These are phyloP conservation scores for Tricholoma bakamatsutake DNA, from an alignment of 768 basidiomycete species.

Conservation along the genomic window DNA sequence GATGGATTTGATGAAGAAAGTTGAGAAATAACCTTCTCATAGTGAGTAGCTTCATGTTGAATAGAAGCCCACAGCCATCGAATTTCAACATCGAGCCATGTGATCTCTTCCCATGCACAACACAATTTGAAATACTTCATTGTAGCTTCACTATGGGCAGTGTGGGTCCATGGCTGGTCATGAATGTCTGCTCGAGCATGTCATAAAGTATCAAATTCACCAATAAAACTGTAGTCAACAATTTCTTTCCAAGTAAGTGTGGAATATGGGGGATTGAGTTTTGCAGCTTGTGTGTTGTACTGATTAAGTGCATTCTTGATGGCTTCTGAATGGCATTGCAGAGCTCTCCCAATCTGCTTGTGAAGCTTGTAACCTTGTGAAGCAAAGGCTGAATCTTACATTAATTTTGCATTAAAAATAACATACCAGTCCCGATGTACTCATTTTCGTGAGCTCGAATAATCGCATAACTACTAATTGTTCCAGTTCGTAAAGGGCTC, in stretches of 20 bases:
- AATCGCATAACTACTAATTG: slow-evolving; percentile 8
- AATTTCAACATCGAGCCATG: slow-evolving; percentile 19
- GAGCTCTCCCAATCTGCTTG: not conserved
- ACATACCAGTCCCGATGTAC: slow-evolving; percentile 19
- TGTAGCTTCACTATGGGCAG: slow-evolving; percentile 10
- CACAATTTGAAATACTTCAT: slow-evolving; percentile 15
- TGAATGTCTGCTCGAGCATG: slow-evolving; percentile 12
- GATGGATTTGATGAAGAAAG: not conserved
- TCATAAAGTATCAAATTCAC: slow-evolving; percentile 15
- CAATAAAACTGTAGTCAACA: slow-evolving; percentile 10
- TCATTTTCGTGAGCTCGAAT: slow-evolving; percentile 18
- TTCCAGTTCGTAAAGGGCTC: slow-evolving; percentile 11
- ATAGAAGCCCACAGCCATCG: slow-evolving; percentile 14
- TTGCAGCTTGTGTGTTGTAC: slow-evolving; percentile 13
- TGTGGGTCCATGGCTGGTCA: slow-evolving; percentile 14
- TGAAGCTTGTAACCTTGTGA: not conserved
- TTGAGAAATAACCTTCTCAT: not conserved
- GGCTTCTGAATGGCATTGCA: not conserved
- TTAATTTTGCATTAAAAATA: not conserved
- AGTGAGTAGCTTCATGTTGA: not conserved
- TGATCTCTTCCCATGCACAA: slow-evolving; percentile 20
- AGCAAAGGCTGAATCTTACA: not conserved
- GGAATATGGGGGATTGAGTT: slow-evolving; percentile 12
- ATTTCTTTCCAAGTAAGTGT: slow-evolving; percentile 20
- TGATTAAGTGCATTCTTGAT: slow-evolving; percentile 6